Evolutionary conservation across 805 yeast genomes (phyloP).

Genomic region (Tetrapisispora fleetii): DNA sequence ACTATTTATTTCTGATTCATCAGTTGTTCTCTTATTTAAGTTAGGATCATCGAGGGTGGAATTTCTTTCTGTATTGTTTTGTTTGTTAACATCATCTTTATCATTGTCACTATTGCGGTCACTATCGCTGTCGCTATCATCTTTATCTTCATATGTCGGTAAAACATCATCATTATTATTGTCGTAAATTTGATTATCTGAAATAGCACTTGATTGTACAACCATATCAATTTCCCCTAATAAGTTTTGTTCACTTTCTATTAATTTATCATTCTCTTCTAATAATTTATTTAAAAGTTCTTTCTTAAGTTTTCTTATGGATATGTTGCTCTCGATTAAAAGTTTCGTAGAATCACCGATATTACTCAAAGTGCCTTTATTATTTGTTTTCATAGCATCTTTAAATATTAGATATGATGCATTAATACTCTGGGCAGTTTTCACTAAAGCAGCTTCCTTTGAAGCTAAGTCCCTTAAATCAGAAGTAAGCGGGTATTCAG

Average conservation of each 20-base stretch:
- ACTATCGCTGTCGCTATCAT: conserved; percentile 15
- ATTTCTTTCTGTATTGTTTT: neutral
- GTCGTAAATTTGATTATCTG: neutral
- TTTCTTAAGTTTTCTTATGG: conserved; percentile 19
- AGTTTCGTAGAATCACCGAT: conserved; percentile 24
- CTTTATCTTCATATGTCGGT: conserved; percentile 24
- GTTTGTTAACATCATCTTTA: conserved; percentile 6
- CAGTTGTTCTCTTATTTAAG: neutral
- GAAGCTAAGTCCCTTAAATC: conserved; percentile 24
- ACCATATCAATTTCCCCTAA: conserved; percentile 21
- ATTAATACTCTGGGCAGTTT: conserved; percentile 14
- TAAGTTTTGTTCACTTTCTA: conserved; percentile 24
- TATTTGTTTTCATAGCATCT: conserved; percentile 20
- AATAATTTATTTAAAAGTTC: conserved; percentile 19
- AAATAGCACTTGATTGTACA: conserved; percentile 19
- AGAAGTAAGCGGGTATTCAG: conserved; percentile 24
- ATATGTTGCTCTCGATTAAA: conserved; percentile 21
- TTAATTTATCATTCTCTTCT: conserved; percentile 16
- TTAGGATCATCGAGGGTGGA: conserved; percentile 5
- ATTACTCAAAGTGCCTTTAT: conserved; percentile 25
- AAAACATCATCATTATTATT: conserved; percentile 10
- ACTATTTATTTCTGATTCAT: neutral
- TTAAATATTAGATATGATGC: conserved; percentile 25
- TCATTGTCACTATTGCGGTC: conserved; percentile 10
- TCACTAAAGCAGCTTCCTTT: conserved; percentile 14